Percentiles rank a stretch among this genome's conserved stretches.
These are phyloP conservation scores for Chytriomyces sp. DNA, from an alignment of 192 early-diverging fungal genomes.

Conservation along the genomic window DNA sequence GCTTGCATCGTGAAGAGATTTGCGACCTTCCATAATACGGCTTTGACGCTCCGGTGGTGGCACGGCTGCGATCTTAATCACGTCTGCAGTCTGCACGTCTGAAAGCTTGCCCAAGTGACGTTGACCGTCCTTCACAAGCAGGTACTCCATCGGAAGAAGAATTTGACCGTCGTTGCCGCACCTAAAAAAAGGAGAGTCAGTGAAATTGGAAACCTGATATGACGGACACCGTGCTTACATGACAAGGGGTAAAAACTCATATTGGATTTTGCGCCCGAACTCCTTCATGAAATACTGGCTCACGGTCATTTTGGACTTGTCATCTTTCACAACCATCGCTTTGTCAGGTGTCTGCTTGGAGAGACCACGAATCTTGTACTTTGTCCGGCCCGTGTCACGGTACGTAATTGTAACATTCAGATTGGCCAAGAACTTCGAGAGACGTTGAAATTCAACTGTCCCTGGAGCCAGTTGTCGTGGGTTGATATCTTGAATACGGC, in stretches of 20 bases:
- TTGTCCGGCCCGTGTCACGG: neutral
- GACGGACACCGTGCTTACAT: conserved; percentile 4
- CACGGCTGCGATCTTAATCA: conserved; percentile 40
- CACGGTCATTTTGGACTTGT: conserved; percentile 20
- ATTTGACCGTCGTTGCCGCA: conserved; percentile 28
- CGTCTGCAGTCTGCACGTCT: conserved; percentile 37
- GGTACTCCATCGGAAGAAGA: conserved; percentile 37
- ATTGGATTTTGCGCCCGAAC: conserved; percentile 16
- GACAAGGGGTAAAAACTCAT: conserved; percentile 17
- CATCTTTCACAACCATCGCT: neutral
- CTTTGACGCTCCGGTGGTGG: conserved; percentile 32
- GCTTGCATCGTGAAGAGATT: conserved; percentile 1
- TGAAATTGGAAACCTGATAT: conserved; percentile 34
- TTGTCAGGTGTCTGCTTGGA: neutral
- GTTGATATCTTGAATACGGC: conserved; percentile 3
- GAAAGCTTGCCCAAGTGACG: conserved; percentile 37
- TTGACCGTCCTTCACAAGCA: conserved; percentile 25
- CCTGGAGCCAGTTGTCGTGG: neutral
- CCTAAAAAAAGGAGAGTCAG: conserved; percentile 13
- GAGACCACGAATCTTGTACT: conserved; percentile 12
- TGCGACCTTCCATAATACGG: conserved; percentile 22
- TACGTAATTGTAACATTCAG: neutral
- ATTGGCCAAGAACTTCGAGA: conserved; percentile 23
- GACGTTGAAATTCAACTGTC: neutral
- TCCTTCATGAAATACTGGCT: conserved; percentile 51